phyloP scores from a whole-genome alignment of 2,329 filamentous ascomycete species.

The Sarocladiaceae sp. region DNA sequence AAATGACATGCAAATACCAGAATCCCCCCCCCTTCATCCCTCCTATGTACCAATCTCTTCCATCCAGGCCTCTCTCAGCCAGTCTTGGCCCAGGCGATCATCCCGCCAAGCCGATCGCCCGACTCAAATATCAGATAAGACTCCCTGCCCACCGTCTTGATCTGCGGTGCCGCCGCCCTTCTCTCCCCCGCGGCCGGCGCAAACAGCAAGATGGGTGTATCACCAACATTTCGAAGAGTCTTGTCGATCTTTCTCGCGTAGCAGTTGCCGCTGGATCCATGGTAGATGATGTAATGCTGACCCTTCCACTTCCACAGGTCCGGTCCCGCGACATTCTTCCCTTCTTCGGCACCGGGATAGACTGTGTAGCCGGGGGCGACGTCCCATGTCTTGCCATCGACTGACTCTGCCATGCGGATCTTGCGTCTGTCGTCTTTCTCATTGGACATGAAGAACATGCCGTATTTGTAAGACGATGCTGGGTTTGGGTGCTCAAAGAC shows the following conservation, averaged over 20 bases:
- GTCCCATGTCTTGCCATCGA: conserved; percentile 16
- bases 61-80: not conserved
- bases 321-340: conserved; percentile 13
- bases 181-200: conserved; percentile 10
- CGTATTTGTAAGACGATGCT: conserved; percentile 16
- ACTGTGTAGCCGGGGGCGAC: conserved; percentile 14
- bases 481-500: conserved; percentile 18
- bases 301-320: conserved; percentile 15
- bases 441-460: conserved; percentile 23
- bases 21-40: no score
- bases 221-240: conserved; percentile 13
- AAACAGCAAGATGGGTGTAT: conserved; percentile 12
- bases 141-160: conserved; percentile 10
- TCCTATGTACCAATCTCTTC: no score
- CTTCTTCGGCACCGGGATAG: conserved; percentile 12
- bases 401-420: conserved; percentile 19
- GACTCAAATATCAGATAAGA: conserved; percentile 14
- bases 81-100: conserved; percentile 15
- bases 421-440: conserved; percentile 17
- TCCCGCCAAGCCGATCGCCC: conserved; percentile 14
- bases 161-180: conserved; percentile 14
- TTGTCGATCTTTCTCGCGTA: conserved; percentile 15
- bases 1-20: no score
- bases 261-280: conserved; percentile 14
- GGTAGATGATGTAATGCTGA: conserved; percentile 14